Base-by-base conservation (phyloP, 1,284 basidiomycete species). In the Rhizoctonia solani region DNA sequence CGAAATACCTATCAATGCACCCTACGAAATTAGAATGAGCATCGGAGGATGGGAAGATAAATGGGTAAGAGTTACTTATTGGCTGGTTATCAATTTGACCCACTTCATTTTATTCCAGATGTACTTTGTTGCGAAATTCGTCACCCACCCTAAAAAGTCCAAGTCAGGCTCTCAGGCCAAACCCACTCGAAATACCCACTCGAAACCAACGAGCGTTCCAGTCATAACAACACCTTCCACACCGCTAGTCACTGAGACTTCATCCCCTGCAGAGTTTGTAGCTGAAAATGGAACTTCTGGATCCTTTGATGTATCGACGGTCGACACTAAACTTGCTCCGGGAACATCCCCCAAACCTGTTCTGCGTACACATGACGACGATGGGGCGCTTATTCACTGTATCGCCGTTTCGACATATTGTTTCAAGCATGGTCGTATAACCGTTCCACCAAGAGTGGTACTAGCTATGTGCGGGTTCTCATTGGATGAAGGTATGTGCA, bases 31-130 rank as follows among this genome's bases (percentile, higher is more conserved):
- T 37, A 82, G 89, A 61, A 76, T 85, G n/a, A 80, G 77, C 32
- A 77, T 90, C 16, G 87, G 79, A 3, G 82, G 85, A 2, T 95
- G 91, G 90, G 92, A 93, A 69, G 80, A 87, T 55, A 95, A 95
- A 84, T 94, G 92, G 92, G 89, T 92, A 71, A 72, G 85, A 76
- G 25, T 65, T 74, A 1, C 73, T 25, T 47, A 58, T 41, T 63
- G 70, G 47, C 70, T 68, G 37, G 16, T 61, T 14, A 30, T 73
- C 66, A 67, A 71, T 42, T 59, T 54, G 69, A 55, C 67, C 53
- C 27, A 74, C 5, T 74, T 77, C n/a, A 84, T 86, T 72, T 76
- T 80, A 0, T 86, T 87, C 71, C 85, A 85, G 59, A 80, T 81
- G 21, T 50, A 56, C 54, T 25, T 52, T 34, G 42, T 68, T 41